Conservation (phyloP, 352 stramenopile species). For the Globisporangium paddicum region DNA sequence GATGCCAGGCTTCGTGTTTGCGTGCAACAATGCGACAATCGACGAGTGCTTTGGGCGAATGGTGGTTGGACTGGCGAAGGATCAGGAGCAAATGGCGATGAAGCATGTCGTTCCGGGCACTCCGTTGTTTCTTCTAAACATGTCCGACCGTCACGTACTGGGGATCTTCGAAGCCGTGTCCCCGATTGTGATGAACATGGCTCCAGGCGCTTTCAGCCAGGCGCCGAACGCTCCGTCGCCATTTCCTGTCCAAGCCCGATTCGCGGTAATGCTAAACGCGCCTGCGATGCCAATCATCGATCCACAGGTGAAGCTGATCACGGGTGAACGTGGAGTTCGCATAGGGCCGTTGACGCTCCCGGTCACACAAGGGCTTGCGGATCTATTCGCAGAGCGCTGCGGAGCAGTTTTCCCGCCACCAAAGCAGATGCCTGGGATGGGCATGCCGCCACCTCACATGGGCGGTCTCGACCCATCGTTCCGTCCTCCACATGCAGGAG, state of each 20-base stretch:
- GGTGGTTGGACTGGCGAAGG: slow-evolving; percentile 69
- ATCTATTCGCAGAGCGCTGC: slow-evolving; percentile 72
- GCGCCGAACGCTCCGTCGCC: slow-evolving; percentile 49
- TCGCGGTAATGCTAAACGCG: slow-evolving; percentile 64
- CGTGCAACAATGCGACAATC: slow-evolving; percentile 76
- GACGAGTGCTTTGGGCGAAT: slow-evolving; percentile 87
- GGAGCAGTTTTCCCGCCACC: slow-evolving; percentile 34
- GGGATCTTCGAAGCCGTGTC: slow-evolving; percentile 84
- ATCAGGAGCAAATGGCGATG: slow-evolving; percentile 61
- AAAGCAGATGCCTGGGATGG: slow-evolving; percentile 19
- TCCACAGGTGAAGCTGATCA: slow-evolving; percentile 61
- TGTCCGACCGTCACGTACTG: slow-evolving; percentile 79
- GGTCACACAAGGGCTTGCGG: slow-evolving; percentile 61
- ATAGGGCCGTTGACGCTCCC: slow-evolving; percentile 58
- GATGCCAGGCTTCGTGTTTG: slow-evolving; percentile 75
- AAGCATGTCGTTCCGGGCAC: slow-evolving; percentile 70
- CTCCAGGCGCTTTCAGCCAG: slow-evolving; percentile 71
- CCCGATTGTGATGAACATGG: slow-evolving; percentile 65
- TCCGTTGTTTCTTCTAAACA: slow-evolving; percentile 83
- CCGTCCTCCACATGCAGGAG: slow-evolving; percentile 4
- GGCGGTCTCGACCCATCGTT: slow-evolving; percentile 4
- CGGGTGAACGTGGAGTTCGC: slow-evolving; percentile 53
- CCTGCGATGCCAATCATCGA: slow-evolving; percentile 66
- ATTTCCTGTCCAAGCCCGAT: slow-evolving; percentile 72
- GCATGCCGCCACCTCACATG: slow-evolving; percentile 19